Conservation (phyloP, 305 asterid genomes). For the Fraxinus sp. region DNA sequence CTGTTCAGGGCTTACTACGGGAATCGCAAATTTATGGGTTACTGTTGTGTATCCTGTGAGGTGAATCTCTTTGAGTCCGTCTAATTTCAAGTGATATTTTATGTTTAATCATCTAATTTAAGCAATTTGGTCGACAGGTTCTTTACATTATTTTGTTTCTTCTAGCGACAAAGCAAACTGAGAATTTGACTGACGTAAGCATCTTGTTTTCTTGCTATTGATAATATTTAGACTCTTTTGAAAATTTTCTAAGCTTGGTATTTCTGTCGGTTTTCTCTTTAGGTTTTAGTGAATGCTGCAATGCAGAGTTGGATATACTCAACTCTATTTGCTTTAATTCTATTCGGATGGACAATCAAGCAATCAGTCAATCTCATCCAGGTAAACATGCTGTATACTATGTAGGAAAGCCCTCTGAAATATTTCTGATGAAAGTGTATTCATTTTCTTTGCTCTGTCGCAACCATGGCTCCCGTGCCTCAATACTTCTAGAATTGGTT, state of each 20-base stretch:
- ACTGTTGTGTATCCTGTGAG: constrained; percentile 96
- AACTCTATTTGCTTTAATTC: constrained; percentile 45
- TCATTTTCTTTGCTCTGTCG: not conserved
- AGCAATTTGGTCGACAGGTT: constrained; percentile 49
- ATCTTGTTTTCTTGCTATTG: constrained; percentile 15
- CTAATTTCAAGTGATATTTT: constrained; percentile 1
- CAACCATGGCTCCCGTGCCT: not conserved
- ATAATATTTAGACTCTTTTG: constrained; percentile 7
- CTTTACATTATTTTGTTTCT: constrained; percentile 82
- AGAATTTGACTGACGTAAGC: constrained; percentile 59
- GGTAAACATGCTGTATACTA: constrained; percentile 37
- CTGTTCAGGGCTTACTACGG: constrained; percentile 80
- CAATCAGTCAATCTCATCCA: constrained; percentile 79
- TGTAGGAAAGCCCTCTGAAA: not conserved
- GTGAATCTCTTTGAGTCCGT: constrained; percentile 37
- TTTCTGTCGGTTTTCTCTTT: constrained; percentile 17
- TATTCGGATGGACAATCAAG: constrained; percentile 80
- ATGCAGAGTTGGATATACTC: constrained; percentile 52
- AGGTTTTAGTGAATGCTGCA: constrained; percentile 62
- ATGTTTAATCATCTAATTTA: constrained; percentile 4
- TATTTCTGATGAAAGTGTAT: not conserved
- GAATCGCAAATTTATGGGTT: constrained; percentile 81
- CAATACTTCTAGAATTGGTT: not conserved
- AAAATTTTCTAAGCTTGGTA: not conserved
- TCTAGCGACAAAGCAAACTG: constrained; percentile 61